These are phyloP conservation scores for Bryoerythrophyllum caledonicum DNA, from an alignment of 225 moss, liverwort and hornwort species.

Conservation along the genomic window DNA sequence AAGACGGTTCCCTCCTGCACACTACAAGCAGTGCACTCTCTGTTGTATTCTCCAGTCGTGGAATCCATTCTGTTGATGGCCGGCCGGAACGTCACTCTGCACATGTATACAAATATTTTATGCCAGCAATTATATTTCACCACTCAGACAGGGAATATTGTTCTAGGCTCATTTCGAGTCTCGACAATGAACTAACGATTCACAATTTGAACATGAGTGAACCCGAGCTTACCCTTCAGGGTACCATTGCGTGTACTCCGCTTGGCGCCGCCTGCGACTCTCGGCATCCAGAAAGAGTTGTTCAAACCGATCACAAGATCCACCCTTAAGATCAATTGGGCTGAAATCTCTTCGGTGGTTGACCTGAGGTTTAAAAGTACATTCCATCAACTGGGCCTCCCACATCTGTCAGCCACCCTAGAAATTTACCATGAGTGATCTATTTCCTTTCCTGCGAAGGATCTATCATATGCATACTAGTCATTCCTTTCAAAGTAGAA, in stretches of 20 bases:
- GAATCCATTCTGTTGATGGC: slow-evolving; percentile 66
- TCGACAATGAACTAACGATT: neutral
- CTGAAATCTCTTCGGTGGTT: slow-evolving; percentile 49
- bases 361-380: slow-evolving; percentile 95
- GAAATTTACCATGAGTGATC: neutral
- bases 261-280: slow-evolving; percentile 73
- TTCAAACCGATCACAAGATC: slow-evolving; percentile 74
- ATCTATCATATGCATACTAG: neutral
- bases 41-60: slow-evolving; percentile 40
- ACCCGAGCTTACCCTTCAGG: slow-evolving; percentile 79
- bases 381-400: slow-evolving; percentile 94
- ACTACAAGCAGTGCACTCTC: neutral
- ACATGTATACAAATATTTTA: neutral
- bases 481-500: neutral
- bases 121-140: neutral
- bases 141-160: neutral
- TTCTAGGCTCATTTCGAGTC: neutral
- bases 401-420: slow-evolving; percentile 52
- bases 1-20: slow-evolving; percentile 68
- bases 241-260: slow-evolving; percentile 91
- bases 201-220: neutral
- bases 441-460: neutral
- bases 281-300: slow-evolving; percentile 92
- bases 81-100: slow-evolving; percentile 86
- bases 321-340: slow-evolving; percentile 39